Evolutionary conservation across 1,139 yeast genomes (phyloP).

Genomic region (Kurtzmaniella quercitrusa): DNA sequence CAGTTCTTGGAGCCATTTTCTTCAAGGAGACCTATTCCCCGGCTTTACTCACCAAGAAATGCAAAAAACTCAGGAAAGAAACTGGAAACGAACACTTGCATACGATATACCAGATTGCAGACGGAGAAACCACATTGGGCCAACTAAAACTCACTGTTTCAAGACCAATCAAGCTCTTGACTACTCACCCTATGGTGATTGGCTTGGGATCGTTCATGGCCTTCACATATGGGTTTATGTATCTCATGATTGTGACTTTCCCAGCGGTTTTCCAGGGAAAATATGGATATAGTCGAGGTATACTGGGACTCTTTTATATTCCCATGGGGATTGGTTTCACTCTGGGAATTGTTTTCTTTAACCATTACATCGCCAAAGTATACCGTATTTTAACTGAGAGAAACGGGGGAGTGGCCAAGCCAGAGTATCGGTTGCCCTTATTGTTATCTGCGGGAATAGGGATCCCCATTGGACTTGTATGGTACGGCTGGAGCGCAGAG

Average conservation of each 20-base stretch:
- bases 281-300: slow-evolving; percentile 33
- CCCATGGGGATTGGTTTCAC: slow-evolving; percentile 44
- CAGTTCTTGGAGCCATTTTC: slow-evolving; percentile 30
- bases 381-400: slow-evolving; percentile 24
- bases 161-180: slow-evolving; percentile 35
- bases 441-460: slow-evolving; percentile 28
- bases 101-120: slow-evolving; percentile 41
- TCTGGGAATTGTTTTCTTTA: slow-evolving; percentile 40
- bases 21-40: slow-evolving; percentile 41
- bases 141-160: slow-evolving; percentile 32
- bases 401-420: slow-evolving; percentile 36
- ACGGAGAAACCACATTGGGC: slow-evolving; percentile 28
- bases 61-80: slow-evolving; percentile 24
- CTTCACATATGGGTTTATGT: slow-evolving; percentile 45
- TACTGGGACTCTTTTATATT: slow-evolving; percentile 40
- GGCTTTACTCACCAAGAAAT: slow-evolving; percentile 29
- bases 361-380: slow-evolving; percentile 26
- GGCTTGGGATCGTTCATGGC: slow-evolving; percentile 46
- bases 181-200: slow-evolving; percentile 43
- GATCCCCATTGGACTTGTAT: slow-evolving; percentile 38
- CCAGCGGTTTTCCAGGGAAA: slow-evolving; percentile 30
- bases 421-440: slow-evolving; percentile 43
- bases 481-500: slow-evolving; percentile 48
- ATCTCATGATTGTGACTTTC: slow-evolving; percentile 43
- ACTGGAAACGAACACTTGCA: slow-evolving; percentile 39